Conservation (phyloP, 805 yeast species). For the Ogataea wickerhamii region DNA sequence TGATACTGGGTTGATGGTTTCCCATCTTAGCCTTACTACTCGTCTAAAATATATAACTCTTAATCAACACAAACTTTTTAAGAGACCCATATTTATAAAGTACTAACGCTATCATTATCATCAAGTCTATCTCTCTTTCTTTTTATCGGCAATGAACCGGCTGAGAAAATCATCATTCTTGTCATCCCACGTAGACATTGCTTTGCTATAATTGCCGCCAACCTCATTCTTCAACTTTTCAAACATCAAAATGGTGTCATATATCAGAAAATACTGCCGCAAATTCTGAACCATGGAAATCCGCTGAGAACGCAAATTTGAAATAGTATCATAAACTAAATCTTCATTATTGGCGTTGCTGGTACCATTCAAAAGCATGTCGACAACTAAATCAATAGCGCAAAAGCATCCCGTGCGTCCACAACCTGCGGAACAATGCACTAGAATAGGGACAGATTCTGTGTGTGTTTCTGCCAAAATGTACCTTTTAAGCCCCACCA, state of each 20-base stretch:
- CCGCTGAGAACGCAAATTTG: constrained; percentile 47
- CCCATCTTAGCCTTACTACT: constrained; percentile 1
- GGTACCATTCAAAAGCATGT: constrained; percentile 28
- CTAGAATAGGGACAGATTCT: constrained; percentile 48
- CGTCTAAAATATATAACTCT: neutral
- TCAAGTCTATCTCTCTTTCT: constrained; percentile 2
- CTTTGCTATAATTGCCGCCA: constrained; percentile 3
- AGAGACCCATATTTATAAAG: too few relatives aligned
- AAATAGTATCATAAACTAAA: constrained; percentile 45
- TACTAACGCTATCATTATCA: too few relatives aligned
- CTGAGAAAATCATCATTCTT: constrained; percentile 11
- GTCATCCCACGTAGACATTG: constrained; percentile 14
- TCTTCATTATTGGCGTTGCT: constrained; percentile 26
- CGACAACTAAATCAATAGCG: constrained; percentile 59
- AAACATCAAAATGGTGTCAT: constrained; percentile 38
- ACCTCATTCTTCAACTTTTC: constrained; percentile 18
- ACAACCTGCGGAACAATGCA: constrained; percentile 96
- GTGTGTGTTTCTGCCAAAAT: constrained; percentile 18
- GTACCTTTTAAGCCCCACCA: constrained; percentile 40
- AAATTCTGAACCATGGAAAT: constrained; percentile 58
- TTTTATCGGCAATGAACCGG: constrained; percentile 18
- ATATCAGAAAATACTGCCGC: constrained; percentile 50
- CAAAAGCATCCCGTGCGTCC: constrained; percentile 93
- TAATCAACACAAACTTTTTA: neutral
- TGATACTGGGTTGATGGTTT: constrained; percentile 42